phyloP scores from a whole-genome alignment of 345 rosid genomes.

The Populus davidiana region DNA sequence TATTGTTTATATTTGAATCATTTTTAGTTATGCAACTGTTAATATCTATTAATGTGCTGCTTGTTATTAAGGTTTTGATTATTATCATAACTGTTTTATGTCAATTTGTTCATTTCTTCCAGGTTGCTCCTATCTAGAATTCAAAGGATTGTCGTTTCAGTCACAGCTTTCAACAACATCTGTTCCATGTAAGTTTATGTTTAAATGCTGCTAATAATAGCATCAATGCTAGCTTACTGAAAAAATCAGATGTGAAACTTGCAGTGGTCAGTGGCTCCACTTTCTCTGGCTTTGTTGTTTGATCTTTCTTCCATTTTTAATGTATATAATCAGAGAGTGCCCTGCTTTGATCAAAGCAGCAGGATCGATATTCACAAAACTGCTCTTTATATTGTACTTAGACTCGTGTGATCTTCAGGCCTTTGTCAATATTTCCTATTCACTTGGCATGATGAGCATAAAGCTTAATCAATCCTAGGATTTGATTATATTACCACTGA shows the following conservation, averaged over 20 bases:
- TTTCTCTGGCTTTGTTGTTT: not conserved
- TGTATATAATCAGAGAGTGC: too few relatives aligned
- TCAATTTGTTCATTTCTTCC: conserved; percentile 19
- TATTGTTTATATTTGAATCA: conserved; percentile 5
- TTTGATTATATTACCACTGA: not conserved
- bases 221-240: too few relatives aligned
- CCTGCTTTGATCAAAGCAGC: too few relatives aligned
- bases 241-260: not conserved
- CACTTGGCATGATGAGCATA: not conserved
- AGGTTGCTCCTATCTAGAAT: conserved; percentile 76
- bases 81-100: not conserved
- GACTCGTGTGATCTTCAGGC: not conserved
- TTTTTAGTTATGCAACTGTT: not conserved
- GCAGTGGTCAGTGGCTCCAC: not conserved
- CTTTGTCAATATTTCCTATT: not conserved
- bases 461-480: not conserved
- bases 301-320: too few relatives aligned
- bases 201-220: not conserved
- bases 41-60: not conserved
- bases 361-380: not conserved
- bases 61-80: not conserved
- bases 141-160: conserved; percentile 70
- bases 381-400: not conserved
- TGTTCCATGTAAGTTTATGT: conserved; percentile 52
- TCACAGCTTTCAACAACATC: conserved; percentile 54